Conservation (phyloP, 108 stramenopile species). For the Nitzschia sp. region DNA sequence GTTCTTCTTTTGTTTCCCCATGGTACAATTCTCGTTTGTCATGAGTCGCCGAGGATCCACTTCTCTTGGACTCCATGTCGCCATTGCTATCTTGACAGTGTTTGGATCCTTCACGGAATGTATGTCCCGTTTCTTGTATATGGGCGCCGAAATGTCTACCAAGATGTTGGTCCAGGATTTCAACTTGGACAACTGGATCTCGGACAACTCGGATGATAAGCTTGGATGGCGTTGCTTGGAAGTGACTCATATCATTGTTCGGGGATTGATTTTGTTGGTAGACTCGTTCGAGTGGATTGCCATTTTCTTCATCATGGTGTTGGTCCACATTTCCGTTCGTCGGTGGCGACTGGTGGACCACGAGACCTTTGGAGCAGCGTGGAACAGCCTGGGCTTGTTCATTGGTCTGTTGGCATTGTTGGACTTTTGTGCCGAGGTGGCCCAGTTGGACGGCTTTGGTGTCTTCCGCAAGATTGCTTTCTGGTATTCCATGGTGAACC, state of each 20-base stretch:
- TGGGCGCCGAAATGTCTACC: constrained; percentile 54
- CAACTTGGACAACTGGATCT: constrained; percentile 66
- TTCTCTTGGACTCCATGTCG: constrained; percentile 47
- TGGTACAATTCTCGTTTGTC: constrained; percentile 69
- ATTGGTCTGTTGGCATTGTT: constrained; percentile 51
- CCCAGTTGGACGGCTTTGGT: constrained; percentile 54
- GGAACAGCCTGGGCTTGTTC: constrained; percentile 49
- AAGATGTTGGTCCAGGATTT: constrained; percentile 57
- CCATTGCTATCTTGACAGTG: constrained; percentile 53
- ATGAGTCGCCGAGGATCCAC: constrained; percentile 54
- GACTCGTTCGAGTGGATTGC: constrained; percentile 39
- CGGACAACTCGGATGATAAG: constrained; percentile 34
- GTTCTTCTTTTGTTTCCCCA: constrained; percentile 64
- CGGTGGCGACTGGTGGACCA: constrained; percentile 23
- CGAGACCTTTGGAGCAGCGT: constrained; percentile 56
- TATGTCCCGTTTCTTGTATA: constrained; percentile 48
- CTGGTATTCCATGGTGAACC: constrained; percentile 42
- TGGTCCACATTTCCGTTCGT: constrained; percentile 34
- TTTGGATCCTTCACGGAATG: constrained; percentile 65
- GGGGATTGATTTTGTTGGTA: constrained; percentile 31
- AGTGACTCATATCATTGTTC: constrained; percentile 57
- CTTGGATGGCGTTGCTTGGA: constrained; percentile 76
- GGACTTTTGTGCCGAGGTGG: constrained; percentile 61
- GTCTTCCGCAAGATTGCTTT: constrained; percentile 50
- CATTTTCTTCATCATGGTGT: constrained; percentile 24